Evolutionary conservation across 345 rosid species (phyloP).

Genomic region (Salix koriyanagi): DNA sequence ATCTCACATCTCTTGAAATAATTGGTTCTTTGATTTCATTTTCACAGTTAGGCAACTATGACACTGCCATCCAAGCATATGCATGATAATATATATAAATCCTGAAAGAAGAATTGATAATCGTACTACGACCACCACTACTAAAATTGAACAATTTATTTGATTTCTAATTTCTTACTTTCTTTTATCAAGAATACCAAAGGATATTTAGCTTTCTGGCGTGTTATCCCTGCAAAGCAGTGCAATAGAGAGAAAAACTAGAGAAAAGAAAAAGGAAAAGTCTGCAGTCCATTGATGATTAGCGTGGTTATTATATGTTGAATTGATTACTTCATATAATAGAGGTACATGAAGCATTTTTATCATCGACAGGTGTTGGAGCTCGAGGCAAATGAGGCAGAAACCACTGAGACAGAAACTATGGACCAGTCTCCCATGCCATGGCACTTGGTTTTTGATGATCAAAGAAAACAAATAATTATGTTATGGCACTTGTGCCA

Average conservation of each 20-base stretch:
- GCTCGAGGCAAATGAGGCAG: constrained; percentile 60
- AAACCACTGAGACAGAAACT: constrained; percentile 35
- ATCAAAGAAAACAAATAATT: constrained; percentile 77
- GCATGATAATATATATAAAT: neutral
- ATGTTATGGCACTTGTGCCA: constrained; percentile 99
- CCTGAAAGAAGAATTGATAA: neutral
- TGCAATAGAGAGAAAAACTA: neutral
- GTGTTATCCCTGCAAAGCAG: neutral
- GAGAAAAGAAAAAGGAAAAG: neutral
- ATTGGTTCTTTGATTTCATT: neutral
- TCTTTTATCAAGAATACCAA: neutral
- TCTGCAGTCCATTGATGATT: neutral
- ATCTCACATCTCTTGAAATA: neutral
- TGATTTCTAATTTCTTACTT: neutral
- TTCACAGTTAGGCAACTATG: neutral
- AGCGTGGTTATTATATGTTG: neutral
- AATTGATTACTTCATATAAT: neutral
- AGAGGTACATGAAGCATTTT: neutral
- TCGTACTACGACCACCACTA: neutral
- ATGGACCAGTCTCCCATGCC: constrained; percentile 53
- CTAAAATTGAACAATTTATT: neutral
- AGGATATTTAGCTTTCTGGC: neutral
- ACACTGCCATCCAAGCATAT: neutral
- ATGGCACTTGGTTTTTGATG: constrained; percentile 69
- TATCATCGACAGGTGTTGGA: constrained; percentile 57